Conservation (phyloP, 2,329 filamentous ascomycete species). For the Aspergillus sp. region DNA sequence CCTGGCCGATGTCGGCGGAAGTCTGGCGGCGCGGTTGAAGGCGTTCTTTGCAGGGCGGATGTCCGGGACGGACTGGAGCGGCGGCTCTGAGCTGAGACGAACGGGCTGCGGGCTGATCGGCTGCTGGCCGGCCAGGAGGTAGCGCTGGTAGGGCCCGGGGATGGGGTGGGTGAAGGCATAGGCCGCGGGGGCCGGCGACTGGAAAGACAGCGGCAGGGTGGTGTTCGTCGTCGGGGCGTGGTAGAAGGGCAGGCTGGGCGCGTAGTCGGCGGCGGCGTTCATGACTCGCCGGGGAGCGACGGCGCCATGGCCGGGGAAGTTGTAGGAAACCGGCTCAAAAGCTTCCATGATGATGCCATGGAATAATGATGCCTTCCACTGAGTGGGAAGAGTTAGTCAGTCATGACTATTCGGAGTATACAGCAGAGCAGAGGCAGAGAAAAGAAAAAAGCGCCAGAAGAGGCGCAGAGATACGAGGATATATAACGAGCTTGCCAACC, state of each 20-base stretch:
- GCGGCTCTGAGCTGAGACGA: conserved; percentile 22
- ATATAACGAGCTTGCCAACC: neutral
- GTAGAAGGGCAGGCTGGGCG: conserved; percentile 29
- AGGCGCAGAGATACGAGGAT: neutral
- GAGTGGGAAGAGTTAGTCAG: too few relatives aligned
- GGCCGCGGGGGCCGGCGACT: conserved; percentile 18
- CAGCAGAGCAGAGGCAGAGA: neutral
- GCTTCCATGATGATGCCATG: conserved; percentile 31
- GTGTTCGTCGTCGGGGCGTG: conserved; percentile 25
- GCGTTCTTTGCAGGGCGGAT: conserved; percentile 30
- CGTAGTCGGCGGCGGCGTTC: conserved; percentile 24
- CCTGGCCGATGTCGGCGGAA: conserved; percentile 9
- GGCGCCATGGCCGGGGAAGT: conserved; percentile 29
- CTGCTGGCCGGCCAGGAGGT: conserved; percentile 23
- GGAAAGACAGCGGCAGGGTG: conserved; percentile 29
- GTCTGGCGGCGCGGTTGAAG: conserved; percentile 19
- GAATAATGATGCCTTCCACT: too few relatives aligned
- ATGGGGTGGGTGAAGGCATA: conserved; percentile 28
- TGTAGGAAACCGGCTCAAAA: conserved; percentile 32
- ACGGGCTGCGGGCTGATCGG: conserved; percentile 16
- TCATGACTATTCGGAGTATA: neutral
- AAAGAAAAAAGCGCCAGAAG: neutral
- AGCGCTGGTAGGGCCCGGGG: conserved; percentile 23
- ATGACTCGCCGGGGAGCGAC: conserved; percentile 30
- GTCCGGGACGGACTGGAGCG: conserved; percentile 25